A percentile compares a stretch with the other conserved stretches of the same genome.
Evolutionary conservation across 306 rosid genomes (phyloP).

Genomic region (Neltuma alba): DNA sequence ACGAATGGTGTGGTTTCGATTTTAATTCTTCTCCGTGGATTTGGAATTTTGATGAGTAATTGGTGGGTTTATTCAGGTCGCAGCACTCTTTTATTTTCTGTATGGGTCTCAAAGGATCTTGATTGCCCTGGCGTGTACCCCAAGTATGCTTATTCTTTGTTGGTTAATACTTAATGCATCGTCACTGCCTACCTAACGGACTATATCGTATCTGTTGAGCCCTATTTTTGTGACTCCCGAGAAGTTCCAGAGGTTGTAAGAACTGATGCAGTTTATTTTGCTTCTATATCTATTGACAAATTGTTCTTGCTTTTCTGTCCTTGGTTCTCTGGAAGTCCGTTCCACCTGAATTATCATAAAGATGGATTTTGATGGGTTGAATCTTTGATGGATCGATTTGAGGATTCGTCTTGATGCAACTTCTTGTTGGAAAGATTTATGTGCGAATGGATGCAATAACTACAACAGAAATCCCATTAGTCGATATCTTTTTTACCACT

Average conservation of each 20-base stretch:
- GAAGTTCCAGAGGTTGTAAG: constrained; percentile 1
- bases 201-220: not conserved
- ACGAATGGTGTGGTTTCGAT: not conserved
- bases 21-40: not conserved
- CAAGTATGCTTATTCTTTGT: not conserved
- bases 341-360: not conserved
- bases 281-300: not conserved
- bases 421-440: constrained; percentile 31
- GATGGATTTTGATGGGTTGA: not conserved
- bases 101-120: not conserved
- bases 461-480: constrained; percentile 23
- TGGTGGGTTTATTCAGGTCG: not conserved
- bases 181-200: not conserved
- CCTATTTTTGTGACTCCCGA: not conserved
- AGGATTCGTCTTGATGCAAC: not conserved
- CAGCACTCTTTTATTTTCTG: not conserved
- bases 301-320: not conserved
- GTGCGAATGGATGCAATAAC: constrained; percentile 28
- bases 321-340: not conserved
- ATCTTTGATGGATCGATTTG: not conserved
- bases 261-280: constrained; percentile 4
- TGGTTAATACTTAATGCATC: not conserved
- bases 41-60: not conserved
- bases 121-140: not conserved
- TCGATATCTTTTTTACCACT: constrained; percentile 31